Conservation (phyloP, 148 eudicot genomes). For the Nepenthes mirabilis region DNA sequence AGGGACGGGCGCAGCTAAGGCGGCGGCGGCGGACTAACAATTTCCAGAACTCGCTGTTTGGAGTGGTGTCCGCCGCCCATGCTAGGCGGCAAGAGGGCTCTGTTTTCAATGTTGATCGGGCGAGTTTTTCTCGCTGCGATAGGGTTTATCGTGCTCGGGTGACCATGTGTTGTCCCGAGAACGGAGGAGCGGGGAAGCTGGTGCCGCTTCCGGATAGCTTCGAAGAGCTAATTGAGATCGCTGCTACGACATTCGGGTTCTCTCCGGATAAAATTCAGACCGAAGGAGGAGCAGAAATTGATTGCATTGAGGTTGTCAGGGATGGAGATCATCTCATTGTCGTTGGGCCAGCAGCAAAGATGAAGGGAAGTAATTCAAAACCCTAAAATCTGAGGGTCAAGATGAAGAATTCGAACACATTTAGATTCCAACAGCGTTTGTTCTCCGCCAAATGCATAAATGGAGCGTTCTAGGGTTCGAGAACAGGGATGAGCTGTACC, state of each 20-base stretch:
- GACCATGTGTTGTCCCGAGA: conserved; percentile 33
- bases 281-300: conserved; percentile 52
- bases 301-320: conserved; percentile 50
- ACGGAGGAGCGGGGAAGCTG: conserved; percentile 22
- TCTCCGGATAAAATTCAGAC: conserved; percentile 26
- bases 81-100: conserved; percentile 1
- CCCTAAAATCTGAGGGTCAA: too few relatives aligned
- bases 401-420: too few relatives aligned
- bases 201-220: conserved; percentile 43
- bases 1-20: conserved; percentile 12
- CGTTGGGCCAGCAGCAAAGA: too few relatives aligned
- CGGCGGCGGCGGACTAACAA: conserved; percentile 25
- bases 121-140: neutral
- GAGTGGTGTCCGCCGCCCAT: conserved; percentile 41
- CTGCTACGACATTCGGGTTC: conserved; percentile 39
- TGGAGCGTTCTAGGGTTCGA: too few relatives aligned
- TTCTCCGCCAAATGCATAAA: too few relatives aligned
- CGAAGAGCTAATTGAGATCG: conserved; percentile 46
- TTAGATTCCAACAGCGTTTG: too few relatives aligned
- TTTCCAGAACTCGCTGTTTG: conserved; percentile 59
- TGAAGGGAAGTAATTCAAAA: too few relatives aligned
- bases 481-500: too few relatives aligned
- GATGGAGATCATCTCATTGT: conserved; percentile 68
- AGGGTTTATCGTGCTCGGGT: conserved; percentile 21
- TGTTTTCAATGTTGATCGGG: conserved; percentile 4